Percentiles rank a stretch among this genome's conserved stretches.
Evolutionary conservation across 257 asterid genomes (phyloP).

Genomic region (Scutellaria barbata): DNA sequence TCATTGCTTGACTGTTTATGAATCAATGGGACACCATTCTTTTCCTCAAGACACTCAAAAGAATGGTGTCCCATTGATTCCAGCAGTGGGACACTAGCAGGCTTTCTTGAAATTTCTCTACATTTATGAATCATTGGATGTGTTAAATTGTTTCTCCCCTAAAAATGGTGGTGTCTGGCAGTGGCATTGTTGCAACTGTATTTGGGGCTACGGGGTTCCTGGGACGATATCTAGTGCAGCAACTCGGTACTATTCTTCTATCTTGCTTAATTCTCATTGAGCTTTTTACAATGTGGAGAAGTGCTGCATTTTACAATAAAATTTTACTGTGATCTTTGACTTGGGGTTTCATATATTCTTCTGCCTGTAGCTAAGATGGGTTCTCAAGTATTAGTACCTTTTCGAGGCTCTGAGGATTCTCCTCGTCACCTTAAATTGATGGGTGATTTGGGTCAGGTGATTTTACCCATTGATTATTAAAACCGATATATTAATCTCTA

Average conservation of each 20-base stretch:
- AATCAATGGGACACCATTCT: too few species aligned
- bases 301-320: conserved; percentile 24
- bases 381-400: conserved; percentile 92
- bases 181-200: conserved; percentile 94
- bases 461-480: conserved; percentile 18
- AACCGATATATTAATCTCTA: neutral
- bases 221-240: conserved; percentile 93
- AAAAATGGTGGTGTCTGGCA: conserved; percentile 50
- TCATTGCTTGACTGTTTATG: conserved; percentile 8
- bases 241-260: conserved; percentile 65
- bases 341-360: conserved; percentile 22
- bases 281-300: neutral
- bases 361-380: conserved; percentile 84
- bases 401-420: conserved; percentile 94
- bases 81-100: too few species aligned
- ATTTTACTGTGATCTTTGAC: conserved; percentile 27
- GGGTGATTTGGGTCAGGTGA: conserved; percentile 99
- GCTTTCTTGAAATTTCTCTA: neutral
- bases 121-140: conserved; percentile 6
- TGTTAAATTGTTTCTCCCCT: conserved; percentile 24
- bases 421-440: conserved; percentile 96
- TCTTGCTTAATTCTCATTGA: conserved; percentile 10
- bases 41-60: too few species aligned
- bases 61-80: too few species aligned
- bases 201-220: conserved; percentile 98